phyloP scores from a whole-genome alignment of 305 asterid species.

The Rubia occidens region DNA sequence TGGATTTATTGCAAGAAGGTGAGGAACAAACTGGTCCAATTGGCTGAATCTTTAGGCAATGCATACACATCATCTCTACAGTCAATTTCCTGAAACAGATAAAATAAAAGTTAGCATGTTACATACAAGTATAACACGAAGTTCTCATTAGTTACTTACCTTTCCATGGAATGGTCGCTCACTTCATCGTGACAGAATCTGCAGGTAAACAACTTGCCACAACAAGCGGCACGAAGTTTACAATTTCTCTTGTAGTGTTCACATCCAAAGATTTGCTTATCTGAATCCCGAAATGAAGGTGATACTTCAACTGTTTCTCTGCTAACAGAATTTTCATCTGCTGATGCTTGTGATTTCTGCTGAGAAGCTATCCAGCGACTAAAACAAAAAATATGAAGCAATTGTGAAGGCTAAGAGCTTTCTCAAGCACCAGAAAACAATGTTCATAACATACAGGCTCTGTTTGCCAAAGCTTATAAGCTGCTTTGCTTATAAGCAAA shows the following conservation, averaged over 20 bases:
- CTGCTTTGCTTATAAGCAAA: too few relatives aligned
- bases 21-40: conserved; percentile 37
- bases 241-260: conserved; percentile 45
- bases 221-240: conserved; percentile 44
- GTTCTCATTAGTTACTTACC: conserved; percentile 23
- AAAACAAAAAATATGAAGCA: conserved; percentile 4
- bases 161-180: conserved; percentile 46
- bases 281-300: conserved; percentile 34
- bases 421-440: neutral
- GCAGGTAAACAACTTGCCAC: conserved; percentile 40
- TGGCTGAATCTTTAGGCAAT: conserved; percentile 36
- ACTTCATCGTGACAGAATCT: conserved; percentile 48
- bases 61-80: conserved; percentile 43
- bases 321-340: conserved; percentile 24
- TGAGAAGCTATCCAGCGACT: conserved; percentile 54
- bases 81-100: conserved; percentile 33
- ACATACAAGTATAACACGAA: neutral
- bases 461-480: too few relatives aligned
- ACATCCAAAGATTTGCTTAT: conserved; percentile 34
- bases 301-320: conserved; percentile 28
- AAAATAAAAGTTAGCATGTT: conserved; percentile 10
- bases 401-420: neutral
- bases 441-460: neutral
- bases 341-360: conserved; percentile 39
- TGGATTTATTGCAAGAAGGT: conserved; percentile 42